phyloP scores from a whole-genome alignment of 371 early-diverging fungal genomes.

The Apophysomyces trapeziformis region DNA sequence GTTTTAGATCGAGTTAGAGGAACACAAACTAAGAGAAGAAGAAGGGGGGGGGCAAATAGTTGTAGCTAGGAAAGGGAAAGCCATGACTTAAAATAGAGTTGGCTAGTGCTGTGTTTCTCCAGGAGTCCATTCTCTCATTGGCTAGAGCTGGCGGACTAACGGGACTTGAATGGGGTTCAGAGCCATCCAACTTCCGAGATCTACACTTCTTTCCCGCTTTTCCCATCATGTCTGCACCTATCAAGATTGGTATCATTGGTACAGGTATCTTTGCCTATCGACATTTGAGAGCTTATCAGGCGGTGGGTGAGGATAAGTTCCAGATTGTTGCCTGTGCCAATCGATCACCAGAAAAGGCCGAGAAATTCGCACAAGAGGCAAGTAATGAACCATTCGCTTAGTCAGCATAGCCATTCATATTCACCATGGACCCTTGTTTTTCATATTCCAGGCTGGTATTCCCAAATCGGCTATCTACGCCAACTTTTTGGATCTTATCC shows the following conservation, averaged over 20 bases:
- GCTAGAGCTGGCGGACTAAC: too few relatives aligned
- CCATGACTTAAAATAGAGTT: too few relatives aligned
- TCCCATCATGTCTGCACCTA: conserved; percentile 20
- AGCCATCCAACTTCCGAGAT: too few relatives aligned
- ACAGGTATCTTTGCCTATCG: conserved; percentile 59
- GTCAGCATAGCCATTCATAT: background rate
- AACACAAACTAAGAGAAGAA: too few relatives aligned
- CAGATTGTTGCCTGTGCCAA: conserved; percentile 54
- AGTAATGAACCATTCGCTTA: background rate
- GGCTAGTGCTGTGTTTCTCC: too few relatives aligned
- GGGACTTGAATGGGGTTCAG: too few relatives aligned
- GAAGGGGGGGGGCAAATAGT: too few relatives aligned
- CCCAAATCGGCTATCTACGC: conserved; percentile 47
- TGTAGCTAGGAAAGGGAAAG: too few relatives aligned
- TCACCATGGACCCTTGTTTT: background rate
- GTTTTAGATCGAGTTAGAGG: too few relatives aligned
- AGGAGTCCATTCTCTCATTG: too few relatives aligned
- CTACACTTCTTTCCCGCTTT: background rate
- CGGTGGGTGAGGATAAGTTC: conserved; percentile 44
- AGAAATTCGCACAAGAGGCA: conserved; percentile 29
- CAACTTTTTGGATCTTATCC: conserved; percentile 40
- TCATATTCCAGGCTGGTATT: conserved; percentile 42
- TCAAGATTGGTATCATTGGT: conserved; percentile 54
- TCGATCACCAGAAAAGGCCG: conserved; percentile 53
- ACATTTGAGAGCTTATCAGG: conserved; percentile 47